A percentile compares a stretch with the other conserved stretches of the same genome.
Conservation (phyloP, 2,329 filamentous ascomycete species). For the Domatiomyces catenatus region DNA sequence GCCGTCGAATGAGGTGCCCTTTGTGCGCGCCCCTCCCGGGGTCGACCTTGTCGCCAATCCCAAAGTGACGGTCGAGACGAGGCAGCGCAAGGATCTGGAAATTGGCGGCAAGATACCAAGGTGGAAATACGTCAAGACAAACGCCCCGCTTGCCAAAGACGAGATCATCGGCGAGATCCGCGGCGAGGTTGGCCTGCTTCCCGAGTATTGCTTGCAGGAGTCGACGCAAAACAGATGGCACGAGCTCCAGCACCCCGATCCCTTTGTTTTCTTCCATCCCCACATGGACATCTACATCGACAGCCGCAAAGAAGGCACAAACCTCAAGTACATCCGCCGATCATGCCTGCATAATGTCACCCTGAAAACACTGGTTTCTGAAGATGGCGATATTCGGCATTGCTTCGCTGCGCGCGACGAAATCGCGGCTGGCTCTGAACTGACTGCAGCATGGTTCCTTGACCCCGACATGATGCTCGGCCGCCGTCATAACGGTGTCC, state of each 20-base stretch:
- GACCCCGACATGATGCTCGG: conserved; percentile 19
- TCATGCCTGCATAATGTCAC: conserved; percentile 85
- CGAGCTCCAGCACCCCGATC: conserved; percentile 43
- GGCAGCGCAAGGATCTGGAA: conserved; percentile 34
- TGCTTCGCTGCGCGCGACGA: conserved; percentile 75
- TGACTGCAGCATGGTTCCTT: conserved; percentile 35
- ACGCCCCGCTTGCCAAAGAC: conserved; percentile 35
- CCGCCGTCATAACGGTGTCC: conserved; percentile 6
- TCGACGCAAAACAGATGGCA: conserved; percentile 46
- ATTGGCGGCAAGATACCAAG: conserved; percentile 45
- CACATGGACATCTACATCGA: conserved; percentile 84
- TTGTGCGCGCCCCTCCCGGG: conserved; percentile 43
- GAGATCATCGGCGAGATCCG: conserved; percentile 58
- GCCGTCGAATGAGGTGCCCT: conserved; percentile 49
- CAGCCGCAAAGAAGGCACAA: conserved; percentile 70
- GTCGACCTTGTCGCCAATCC: conserved; percentile 42
- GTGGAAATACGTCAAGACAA: conserved; percentile 47
- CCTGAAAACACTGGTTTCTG: conserved; percentile 68
- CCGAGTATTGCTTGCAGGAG: conserved; percentile 52
- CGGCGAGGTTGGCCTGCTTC: conserved; percentile 58
- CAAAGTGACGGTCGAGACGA: conserved; percentile 35
- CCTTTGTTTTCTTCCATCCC: conserved; percentile 78
- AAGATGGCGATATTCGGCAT: conserved; percentile 66
- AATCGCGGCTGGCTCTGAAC: conserved; percentile 43
- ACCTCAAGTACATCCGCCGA: conserved; percentile 73